A percentile compares a stretch with the other conserved stretches of the same genome.
phyloP scores from a whole-genome alignment of 78 protist genomes.

The Protostelium mycophagum region DNA sequence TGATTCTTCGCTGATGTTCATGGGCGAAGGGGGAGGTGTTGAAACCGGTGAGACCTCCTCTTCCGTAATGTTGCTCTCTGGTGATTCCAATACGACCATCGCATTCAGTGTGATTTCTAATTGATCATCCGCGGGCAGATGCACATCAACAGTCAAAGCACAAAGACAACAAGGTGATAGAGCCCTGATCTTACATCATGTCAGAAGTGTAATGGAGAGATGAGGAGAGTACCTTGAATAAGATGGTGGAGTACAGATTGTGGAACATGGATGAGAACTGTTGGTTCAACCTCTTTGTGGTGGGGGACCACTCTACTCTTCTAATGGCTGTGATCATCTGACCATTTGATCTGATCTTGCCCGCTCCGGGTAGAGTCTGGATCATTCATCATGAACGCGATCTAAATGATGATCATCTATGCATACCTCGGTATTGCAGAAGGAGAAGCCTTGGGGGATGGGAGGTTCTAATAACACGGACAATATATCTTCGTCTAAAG shows the following conservation, averaged over 20 bases:
- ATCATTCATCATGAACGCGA: no score
- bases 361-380: conserved; percentile 27
- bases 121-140: conserved; percentile 50
- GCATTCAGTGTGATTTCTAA: conserved; percentile 49
- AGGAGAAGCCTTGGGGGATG: conserved; percentile 30
- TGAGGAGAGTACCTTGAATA: conserved; percentile 29
- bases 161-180: conserved; percentile 20
- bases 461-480: conserved; percentile 44
- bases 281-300: conserved; percentile 26
- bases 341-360: conserved; percentile 15
- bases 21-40: not conserved
- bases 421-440: conserved; percentile 31
- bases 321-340: conserved; percentile 46
- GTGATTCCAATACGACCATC: conserved; percentile 26
- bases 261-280: conserved; percentile 37
- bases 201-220: not conserved
- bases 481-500: conserved; percentile 59
- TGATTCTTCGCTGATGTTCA: not conserved
- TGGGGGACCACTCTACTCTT: conserved; percentile 49
- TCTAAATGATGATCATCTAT: not conserved
- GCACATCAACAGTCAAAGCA: conserved; percentile 37
- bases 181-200: conserved; percentile 8
- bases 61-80: not conserved
- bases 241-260: conserved; percentile 34
- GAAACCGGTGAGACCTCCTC: not conserved